Base-by-base conservation (phyloP, 768 basidiomycete genomes). In the Termitomyces sp. region DNA sequence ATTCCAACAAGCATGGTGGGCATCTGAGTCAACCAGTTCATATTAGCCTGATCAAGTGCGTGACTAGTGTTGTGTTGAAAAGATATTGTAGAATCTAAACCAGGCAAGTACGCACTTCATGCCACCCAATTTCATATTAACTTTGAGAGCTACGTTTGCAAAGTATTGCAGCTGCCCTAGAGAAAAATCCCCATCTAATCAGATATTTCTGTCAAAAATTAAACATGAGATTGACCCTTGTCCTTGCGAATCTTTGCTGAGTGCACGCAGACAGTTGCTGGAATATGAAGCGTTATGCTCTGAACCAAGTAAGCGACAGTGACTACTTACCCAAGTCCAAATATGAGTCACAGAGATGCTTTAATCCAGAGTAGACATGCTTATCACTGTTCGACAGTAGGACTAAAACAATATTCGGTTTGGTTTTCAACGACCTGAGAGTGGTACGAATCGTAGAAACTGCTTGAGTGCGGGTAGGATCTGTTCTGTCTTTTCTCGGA, bases 1-100 rank as follows among this genome's bases (percentile, higher is more conserved):
- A 92, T 90, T 1, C 92, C 92, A 12, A 93, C 82, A 22, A 94
- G 65, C 88, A 94, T 93, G 4, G 92, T 92, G 20, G 80, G 80
- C 58, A 67, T 70, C 66, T 77, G 67, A 8, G 68, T 77, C 50
- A 93, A 69, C 88, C 87, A 90, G 7, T 62, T 60, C 77, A 88
- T 80, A 55, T 77, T 84, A 1, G 59, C 73, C 14, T 78, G 64
- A 65, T 82, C 80, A 10, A 83, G 67, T 10, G 66, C 63, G 59
- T 83, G 81, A 57, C 80, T 80, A 28, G 43, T 9, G 18, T 54
- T 45, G 8, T 28, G 22, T 13, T 49, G 46, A 35, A 58, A 16
- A 9, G 0, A 48, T 18, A 18, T 6, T 59, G 46, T 20, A 46
- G 14, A 47, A 61, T 22, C 45, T 48, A 24, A 20, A 62, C 32